Evolutionary conservation across 2,329 filamentous ascomycete species (phyloP).

Genomic region (Colletotrichum sp.): DNA sequence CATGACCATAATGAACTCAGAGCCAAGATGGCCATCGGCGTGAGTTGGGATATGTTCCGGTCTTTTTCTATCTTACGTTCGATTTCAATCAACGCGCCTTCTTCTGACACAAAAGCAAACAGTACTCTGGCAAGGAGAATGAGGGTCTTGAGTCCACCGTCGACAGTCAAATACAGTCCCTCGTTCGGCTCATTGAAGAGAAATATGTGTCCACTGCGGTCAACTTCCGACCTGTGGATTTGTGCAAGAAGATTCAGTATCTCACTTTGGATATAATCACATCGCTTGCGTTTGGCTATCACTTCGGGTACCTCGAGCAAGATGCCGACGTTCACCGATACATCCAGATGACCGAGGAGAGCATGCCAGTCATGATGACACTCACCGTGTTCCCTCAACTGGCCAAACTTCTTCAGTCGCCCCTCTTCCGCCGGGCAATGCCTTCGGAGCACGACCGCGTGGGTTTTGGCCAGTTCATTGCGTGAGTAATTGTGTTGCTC

Average conservation of each 20-base stretch:
- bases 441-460: conserved; percentile 43
- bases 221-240: conserved; percentile 47
- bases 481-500: conserved; percentile 18
- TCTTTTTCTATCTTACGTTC: not conserved
- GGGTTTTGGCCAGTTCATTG: conserved; percentile 42
- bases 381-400: conserved; percentile 46
- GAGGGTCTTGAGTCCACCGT: conserved; percentile 52
- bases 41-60: conserved; percentile 18
- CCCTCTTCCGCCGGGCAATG: conserved; percentile 41
- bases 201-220: conserved; percentile 43
- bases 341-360: conserved; percentile 45
- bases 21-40: conserved; percentile 53
- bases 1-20: conserved; percentile 45
- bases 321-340: conserved; percentile 54
- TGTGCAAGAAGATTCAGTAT: conserved; percentile 52
- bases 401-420: conserved; percentile 44
- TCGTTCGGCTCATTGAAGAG: conserved; percentile 51
- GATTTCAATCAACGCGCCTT: not conserved
- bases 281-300: conserved; percentile 53
- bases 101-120: not conserved
- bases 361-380: conserved; percentile 46
- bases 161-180: conserved; percentile 47
- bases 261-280: conserved; percentile 62
- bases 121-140: conserved; percentile 62
- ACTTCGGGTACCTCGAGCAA: conserved; percentile 52